Evolutionary conservation across 1,139 yeast species (phyloP), one percentile per base, ranked within the genome.

Genomic region (Debaryomyces udenii): DNA sequence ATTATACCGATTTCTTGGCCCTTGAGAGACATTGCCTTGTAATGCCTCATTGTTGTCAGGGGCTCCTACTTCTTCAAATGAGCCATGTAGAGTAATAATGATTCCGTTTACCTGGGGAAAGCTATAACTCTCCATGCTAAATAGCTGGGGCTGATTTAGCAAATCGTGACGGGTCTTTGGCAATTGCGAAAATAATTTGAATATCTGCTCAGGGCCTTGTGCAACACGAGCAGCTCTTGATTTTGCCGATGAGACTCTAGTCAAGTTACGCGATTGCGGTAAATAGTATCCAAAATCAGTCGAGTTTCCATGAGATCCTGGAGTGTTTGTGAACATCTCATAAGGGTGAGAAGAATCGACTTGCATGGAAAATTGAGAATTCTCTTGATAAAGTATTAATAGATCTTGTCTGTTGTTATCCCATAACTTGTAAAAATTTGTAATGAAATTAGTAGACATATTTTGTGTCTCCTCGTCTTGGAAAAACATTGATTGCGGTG

Each of bases 321-420:
- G 72, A 63, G 40, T 75, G 70, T 7, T 70, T 56, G 47, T 39
- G 23, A 59, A 52, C 70, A 73, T 58, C 67, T 80, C 41, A 73
- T 77, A 54, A 70, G 83, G 61, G 48, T 75, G 80, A 1, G 76
- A 55, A 6, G 80, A 61, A 54, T 79, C 84, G 24, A 76, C 75
- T 56, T 73, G 81, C 55, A 86, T 62, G 1, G 97, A 89, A 55
- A 93, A 91, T 56, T 86, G 90, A 0, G 97, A 89, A 53, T 85
- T 86, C 39, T 79, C 79, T 44, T 94, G 90, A 59, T 93, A 93
- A 31, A 93, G 68, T 30, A 78, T 76, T 62, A 85, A 61, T 37
- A 93, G 69, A 41, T 84, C 91, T 10, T 73, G 60, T 47, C 99
- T 72, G 58, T 87, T 83, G 5, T 76, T 56, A 64, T 93, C 99